A percentile compares a stretch with the other conserved stretches of the same genome.
These are phyloP conservation scores for Beauveria rudraprayagi DNA, from an alignment of 2,329 filamentous ascomycete species.

Conservation along the genomic window DNA sequence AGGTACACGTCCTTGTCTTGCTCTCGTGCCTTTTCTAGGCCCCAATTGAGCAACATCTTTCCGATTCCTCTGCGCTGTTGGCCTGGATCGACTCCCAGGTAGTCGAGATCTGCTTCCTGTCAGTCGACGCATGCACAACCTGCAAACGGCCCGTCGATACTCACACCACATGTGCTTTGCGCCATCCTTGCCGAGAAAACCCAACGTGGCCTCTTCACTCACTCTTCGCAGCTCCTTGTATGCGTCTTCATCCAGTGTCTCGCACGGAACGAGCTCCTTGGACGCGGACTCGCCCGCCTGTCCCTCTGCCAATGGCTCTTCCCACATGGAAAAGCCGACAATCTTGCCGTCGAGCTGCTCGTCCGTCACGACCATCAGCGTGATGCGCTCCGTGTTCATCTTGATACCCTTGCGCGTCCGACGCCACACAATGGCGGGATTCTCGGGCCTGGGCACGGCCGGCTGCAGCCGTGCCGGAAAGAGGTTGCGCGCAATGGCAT, in stretches of 20 bases:
- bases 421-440: constrained; percentile 13
- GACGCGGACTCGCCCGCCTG: constrained; percentile 7
- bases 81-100: constrained; percentile 14
- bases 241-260: constrained; percentile 14
- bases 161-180: constrained; percentile 14
- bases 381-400: constrained; percentile 10
- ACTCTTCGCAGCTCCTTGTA: constrained; percentile 9
- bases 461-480: constrained; percentile 14
- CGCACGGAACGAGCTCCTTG: neutral
- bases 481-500: constrained; percentile 13
- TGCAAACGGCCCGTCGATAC: neutral
- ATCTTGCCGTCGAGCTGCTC: constrained; percentile 10
- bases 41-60: constrained; percentile 14
- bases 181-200: constrained; percentile 14
- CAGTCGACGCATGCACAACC: neutral
- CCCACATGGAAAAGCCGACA: constrained; percentile 17
- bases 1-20: constrained; percentile 9
- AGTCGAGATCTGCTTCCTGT: constrained; percentile 13
- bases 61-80: constrained; percentile 16
- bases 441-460: neutral
- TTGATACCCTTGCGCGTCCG: constrained; percentile 12
- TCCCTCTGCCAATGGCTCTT: constrained; percentile 9
- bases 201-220: constrained; percentile 6
- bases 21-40: constrained; percentile 10
- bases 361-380: constrained; percentile 16